A percentile compares a stretch with the other conserved stretches of the same genome.
These are phyloP conservation scores for Fusarium sp. DNA, from an alignment of 2,329 filamentous ascomycete species.

Conservation along the genomic window DNA sequence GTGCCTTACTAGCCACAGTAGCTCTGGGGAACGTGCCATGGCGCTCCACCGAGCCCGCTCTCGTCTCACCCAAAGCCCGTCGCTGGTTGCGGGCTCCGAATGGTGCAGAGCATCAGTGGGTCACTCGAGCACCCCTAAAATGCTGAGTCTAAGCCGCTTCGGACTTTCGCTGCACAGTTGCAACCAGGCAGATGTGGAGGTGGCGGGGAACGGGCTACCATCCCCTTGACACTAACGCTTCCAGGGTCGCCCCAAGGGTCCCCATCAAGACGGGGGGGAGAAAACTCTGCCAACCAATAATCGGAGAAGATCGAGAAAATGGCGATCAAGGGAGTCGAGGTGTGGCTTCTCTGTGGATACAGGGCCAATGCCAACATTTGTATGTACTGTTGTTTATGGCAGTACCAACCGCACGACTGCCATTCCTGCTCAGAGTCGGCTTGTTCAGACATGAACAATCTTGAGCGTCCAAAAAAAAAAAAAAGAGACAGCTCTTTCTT, in stretches of 20 bases:
- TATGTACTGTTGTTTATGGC: conserved; percentile 13
- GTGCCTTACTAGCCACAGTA: conserved; percentile 24
- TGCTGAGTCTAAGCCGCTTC: background rate
- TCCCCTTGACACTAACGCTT: conserved; percentile 41
- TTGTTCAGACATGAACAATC: conserved; percentile 3
- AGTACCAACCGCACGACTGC: conserved; percentile 13
- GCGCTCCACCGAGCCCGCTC: conserved; percentile 14
- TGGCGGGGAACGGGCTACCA: conserved; percentile 32
- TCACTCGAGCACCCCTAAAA: background rate
- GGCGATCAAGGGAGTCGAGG: conserved; percentile 28
- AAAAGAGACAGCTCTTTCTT: background rate
- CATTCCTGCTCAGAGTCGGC: background rate
- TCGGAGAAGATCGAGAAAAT: conserved; percentile 50
- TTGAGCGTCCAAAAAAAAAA: background rate
- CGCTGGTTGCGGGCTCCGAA: conserved; percentile 21
- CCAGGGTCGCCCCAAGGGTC: conserved; percentile 48
- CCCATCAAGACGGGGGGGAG: conserved; percentile 42
- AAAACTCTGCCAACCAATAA: conserved; percentile 49
- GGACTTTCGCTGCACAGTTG: background rate
- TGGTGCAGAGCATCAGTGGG: conserved; percentile 4
- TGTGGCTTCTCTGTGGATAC: conserved; percentile 13
- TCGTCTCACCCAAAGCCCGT: conserved; percentile 16
- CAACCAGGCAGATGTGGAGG: conserved; percentile 29
- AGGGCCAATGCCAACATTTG: conserved; percentile 17
- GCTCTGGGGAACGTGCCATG: conserved; percentile 30